Base-by-base conservation (phyloP, 148 eudicot genomes). In the Silene uniflora region DNA sequence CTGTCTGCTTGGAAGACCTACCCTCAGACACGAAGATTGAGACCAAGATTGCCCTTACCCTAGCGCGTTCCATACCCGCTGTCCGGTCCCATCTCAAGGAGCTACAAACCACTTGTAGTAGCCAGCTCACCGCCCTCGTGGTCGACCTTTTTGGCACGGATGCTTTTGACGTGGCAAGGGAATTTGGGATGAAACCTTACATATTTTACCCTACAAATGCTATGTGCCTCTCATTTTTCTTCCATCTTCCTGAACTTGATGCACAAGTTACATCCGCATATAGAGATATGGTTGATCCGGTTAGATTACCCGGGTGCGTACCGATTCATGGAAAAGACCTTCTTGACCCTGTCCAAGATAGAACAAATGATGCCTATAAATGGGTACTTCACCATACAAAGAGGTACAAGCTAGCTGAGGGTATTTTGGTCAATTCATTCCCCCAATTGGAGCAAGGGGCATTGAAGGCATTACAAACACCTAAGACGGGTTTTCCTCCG, bases 61-160 rank as follows among this genome's bases (percentile, higher is more conserved):
- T 83, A 1, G 62, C 75, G 14, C 82, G 88, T 0, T 87, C 90
- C 52, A 71, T 87, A 17, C 85, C 88, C 10, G 71, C 72, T 21
- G 58, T 87, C 56, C 83, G 83, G 23, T 13, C 47, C 73, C 46
- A 14, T 75, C 49, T 56, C 3, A 23, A 16, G 58, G 83, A 71
- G 0, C 17, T 79, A 3, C 68, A 62, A 11, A 1, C 44, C 29
- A 27, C 66, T 17, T 24, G 77, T 49, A n/a, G 24, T 0, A 35
- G 62, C 6, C 47, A 56, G 4, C 19, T 78, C 11, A 73, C 42
- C 5, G 76, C 83, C 5, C 67, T 87, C 0, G 77, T 87, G 4
- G 88, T 64, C 0, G 90, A 87, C 67, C 78, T 87, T 17, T 87
- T 87, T n/a, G 90, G 87, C 0, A 81, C 84, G 12, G 90, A 87